Base-by-base conservation (phyloP, 768 basidiomycete species). In the Astraeus odoratus region DNA sequence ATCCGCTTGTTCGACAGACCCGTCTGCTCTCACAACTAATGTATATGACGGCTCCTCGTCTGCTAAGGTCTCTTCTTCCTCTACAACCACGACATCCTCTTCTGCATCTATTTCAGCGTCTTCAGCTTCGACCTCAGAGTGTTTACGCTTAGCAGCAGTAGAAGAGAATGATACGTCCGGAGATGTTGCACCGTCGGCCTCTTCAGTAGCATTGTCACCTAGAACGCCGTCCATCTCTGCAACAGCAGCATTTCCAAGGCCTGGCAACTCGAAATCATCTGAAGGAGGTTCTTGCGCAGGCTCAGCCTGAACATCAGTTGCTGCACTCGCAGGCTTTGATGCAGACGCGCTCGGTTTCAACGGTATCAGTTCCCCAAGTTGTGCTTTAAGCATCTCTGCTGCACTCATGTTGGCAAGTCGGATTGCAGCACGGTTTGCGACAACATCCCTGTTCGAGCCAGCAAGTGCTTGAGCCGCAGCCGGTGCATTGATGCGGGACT, bases 371-470 rank as follows among this genome's bases (percentile, higher is more conserved):
- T 80, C 78, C 52, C 82, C 77, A 51, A 97, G 65, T 65, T 97
- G 90, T 42, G 90, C 92, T 67, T 90, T 94, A 56, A 98, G 73
- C 63, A 84, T 78, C 62, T 98, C 90, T 44, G 94, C 94, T 36
- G 95, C 95, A 70, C 81, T 90, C 81, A 98, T 80, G 60, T 98
- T 98, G 23, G 95, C 95, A 78, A 95, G 83, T 49, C 94, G 81
- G 52, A 96, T 90, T 20, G 87, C 89, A 51, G 80, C 78, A 33
- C 91, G 80, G 64, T 95, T 95, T 39, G 84, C 83, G 23, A 94
- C 91, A 48, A 95, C 80, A 63, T 93, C 89, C 44, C 78, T 78
- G 63, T 94, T 95, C n/a, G 85, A 86, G 18, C 88, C 88, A 33
- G 79, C 83, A 42, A 94, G 70, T 33, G 86, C 86, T 53, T 83